Conservation (phyloP, 495 filamentous ascomycete genomes). For the Polyplosphaeria fusca region DNA sequence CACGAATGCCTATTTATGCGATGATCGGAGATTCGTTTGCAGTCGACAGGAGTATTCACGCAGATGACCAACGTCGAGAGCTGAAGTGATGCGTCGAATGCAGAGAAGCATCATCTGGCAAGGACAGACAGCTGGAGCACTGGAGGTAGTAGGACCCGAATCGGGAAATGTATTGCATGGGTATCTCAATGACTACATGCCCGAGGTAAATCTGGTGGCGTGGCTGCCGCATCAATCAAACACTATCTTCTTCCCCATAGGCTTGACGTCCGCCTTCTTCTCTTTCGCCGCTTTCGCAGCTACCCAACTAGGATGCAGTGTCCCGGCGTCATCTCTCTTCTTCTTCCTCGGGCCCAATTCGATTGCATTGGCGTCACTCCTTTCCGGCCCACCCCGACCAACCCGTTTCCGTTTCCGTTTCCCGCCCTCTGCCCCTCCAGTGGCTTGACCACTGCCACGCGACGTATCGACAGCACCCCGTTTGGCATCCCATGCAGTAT, state of each 20-base stretch:
- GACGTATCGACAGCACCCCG: constrained; percentile 41
- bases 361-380: constrained; percentile 25
- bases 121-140: no score
- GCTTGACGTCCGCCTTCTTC: constrained; percentile 57
- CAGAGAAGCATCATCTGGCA: no score
- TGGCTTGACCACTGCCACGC: not conserved
- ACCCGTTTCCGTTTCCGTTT: constrained; percentile 22
- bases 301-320: constrained; percentile 91
- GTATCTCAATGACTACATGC: no score
- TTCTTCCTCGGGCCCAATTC: constrained; percentile 31
- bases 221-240: no score
- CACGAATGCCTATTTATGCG: no score
- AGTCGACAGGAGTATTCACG: no score
- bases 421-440: constrained; percentile 5
- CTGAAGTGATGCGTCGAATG: no score
- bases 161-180: no score
- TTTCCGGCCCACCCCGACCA: not conserved
- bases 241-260: constrained; percentile 82
- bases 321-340: constrained; percentile 56
- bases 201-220: no score
- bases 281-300: constrained; percentile 85
- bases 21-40: no score
- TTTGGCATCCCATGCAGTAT: constrained; percentile 55
- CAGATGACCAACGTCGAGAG: no score
- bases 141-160: no score